These are phyloP conservation scores for Nectriaceae sp. DNA, from an alignment of 2,329 filamentous ascomycete species.

Conservation along the genomic window DNA sequence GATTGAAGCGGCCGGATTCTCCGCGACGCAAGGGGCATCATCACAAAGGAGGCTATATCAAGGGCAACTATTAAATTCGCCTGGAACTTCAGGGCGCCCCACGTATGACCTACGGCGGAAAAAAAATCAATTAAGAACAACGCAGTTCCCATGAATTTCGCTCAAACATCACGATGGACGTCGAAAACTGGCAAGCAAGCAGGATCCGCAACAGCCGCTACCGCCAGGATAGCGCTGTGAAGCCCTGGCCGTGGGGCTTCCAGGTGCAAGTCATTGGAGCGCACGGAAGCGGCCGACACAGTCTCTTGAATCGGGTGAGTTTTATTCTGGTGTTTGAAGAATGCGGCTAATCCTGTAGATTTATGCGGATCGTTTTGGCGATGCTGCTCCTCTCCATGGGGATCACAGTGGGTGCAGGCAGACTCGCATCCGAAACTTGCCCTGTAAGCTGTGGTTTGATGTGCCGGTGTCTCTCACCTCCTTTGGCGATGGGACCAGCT, in stretches of 20 bases:
- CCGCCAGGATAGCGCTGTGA: constrained; percentile 10
- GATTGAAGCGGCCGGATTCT: too few species aligned
- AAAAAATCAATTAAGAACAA: too few species aligned
- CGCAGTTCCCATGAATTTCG: too few species aligned
- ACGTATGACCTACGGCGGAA: too few species aligned
- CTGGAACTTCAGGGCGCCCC: too few species aligned
- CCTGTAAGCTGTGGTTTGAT: constrained; percentile 15
- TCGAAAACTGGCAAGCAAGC: constrained; percentile 19
- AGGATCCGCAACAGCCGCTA: constrained; percentile 17
- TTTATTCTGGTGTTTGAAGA: neutral
- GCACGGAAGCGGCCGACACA: constrained; percentile 15
- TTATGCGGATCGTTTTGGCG: neutral
- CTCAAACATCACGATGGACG: constrained; percentile 13
- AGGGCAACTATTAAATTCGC: too few species aligned
- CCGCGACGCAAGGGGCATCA: too few species aligned
- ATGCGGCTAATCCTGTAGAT: neutral
- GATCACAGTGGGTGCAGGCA: constrained; percentile 7
- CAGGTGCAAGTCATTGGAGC: constrained; percentile 18
- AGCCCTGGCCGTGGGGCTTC: constrained; percentile 16
- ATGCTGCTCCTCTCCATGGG: neutral
- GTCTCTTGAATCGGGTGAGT: constrained; percentile 13
- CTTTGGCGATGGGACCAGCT: constrained; percentile 4
- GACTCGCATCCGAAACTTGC: constrained; percentile 9
- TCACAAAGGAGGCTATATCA: too few species aligned
- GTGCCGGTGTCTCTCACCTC: constrained; percentile 11